A percentile compares a stretch with the other conserved stretches of the same genome.
These are phyloP conservation scores for Mycosphaerelloides madeirae DNA, from an alignment of 2,329 filamentous ascomycete species.

Conservation along the genomic window DNA sequence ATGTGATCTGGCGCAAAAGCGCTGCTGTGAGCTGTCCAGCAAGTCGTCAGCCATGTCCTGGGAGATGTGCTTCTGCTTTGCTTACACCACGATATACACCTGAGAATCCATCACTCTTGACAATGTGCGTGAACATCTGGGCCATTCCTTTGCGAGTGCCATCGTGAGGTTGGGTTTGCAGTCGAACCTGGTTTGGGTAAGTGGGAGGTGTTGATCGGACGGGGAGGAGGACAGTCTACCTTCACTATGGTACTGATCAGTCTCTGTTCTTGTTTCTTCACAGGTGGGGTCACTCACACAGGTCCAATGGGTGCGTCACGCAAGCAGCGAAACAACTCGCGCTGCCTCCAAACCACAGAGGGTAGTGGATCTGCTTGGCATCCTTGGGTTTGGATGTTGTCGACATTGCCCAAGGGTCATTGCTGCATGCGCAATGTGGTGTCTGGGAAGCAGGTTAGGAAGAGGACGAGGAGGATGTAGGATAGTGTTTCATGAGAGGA, in stretches of 20 bases:
- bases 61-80: background rate
- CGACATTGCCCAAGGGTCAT: conserved; percentile 38
- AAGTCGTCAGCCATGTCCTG: background rate
- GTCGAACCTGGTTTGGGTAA: conserved; percentile 59
- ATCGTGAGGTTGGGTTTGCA: conserved; percentile 76
- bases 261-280: background rate
- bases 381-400: conserved; percentile 41
- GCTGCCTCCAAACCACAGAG: conserved; percentile 87
- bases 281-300: conserved; percentile 57
- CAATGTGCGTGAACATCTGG: conserved; percentile 77
- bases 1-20: conserved; percentile 84
- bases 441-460: background rate
- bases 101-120: conserved; percentile 67
- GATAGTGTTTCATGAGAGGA: background rate
- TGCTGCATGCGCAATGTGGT: conserved; percentile 17
- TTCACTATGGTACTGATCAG: conserved; percentile 35
- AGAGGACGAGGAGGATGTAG: background rate
- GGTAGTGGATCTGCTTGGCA: conserved; percentile 44
- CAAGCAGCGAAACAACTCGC: conserved; percentile 86
- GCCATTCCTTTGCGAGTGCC: conserved; percentile 71
- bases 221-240: conserved; percentile 29
- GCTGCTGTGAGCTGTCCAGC: conserved; percentile 69
- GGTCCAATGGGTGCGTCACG: conserved; percentile 88
- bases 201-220: conserved; percentile 13
- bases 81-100: conserved; percentile 79